Base-by-base conservation (phyloP, 2,329 filamentous ascomycete species). In the Exophiala oligosperma region DNA sequence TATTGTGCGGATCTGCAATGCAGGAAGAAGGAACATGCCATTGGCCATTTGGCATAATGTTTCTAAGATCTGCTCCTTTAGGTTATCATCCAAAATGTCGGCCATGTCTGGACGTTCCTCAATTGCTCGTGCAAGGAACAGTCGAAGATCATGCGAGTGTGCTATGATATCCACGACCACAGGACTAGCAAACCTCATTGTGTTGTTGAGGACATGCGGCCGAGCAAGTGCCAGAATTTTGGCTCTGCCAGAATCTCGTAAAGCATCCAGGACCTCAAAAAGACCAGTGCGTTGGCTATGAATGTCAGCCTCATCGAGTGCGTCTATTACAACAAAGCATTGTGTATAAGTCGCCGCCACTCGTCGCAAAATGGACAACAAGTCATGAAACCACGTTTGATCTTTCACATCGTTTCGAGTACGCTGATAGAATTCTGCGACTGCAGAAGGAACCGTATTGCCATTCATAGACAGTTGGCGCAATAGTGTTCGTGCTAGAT, bases 21-120 rank as follows among this genome's bases (percentile, higher is more conserved):
- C 68, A 4, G 70, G 67, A 5, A 72, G 62, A 14, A 72, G 58
- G 52, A 66, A 72, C 67, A 71, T 68, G 47, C 67, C 66, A 24
- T 66, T 61, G n/a, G 69, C 66, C 40, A 54, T 66, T 9, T 57
- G 49, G 17, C 58, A 60, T 21, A 72, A 59, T 35, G 61, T 68
- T 3, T 64, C 48, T 1, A 71, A 49, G 24, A 71, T 56, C 17
- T 64, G 59, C 14, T 66, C 41, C 37, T 54, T 60, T 32, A 72
- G 66, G 7, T 56, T 51, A 17, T 64, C 44, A 53, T 69, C 68
- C n/a, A 70, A 57, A 2, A 65, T 56, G 12, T 67, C 60, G 24
- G 65, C 57, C 2, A 58, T 46, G 28, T 64, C 59, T 6, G 57
- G 62, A 37, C 58, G 58, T 17, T 67, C 57, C 21, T 64, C 49